These are phyloP conservation scores for Prunella vulgaris DNA, from an alignment of 257 asterid genomes.

Conservation along the genomic window DNA sequence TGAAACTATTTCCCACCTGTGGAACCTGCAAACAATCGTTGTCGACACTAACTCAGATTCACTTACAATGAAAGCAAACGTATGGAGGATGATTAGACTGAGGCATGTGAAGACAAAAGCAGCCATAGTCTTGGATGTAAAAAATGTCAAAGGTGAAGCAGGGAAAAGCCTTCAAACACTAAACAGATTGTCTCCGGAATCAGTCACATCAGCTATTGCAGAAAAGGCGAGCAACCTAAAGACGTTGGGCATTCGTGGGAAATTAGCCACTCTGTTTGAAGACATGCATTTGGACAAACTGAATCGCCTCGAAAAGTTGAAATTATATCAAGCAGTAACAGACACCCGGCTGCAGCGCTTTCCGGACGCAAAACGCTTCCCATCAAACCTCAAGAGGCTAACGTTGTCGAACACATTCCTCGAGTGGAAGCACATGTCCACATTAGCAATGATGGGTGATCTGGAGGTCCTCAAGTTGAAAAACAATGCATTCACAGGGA, in stretches of 20 bases:
- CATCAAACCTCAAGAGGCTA: slow-evolving; percentile 24
- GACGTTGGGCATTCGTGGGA: slow-evolving; percentile 9
- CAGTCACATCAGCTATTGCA: not conserved
- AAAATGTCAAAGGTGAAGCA: not conserved
- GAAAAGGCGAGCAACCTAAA: not conserved
- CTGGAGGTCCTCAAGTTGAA: slow-evolving; percentile 41
- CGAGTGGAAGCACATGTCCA: slow-evolving; percentile 30
- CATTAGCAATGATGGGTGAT: slow-evolving; percentile 16
- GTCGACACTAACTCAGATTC: not conserved
- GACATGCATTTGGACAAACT: not conserved
- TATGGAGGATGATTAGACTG: slow-evolving; percentile 4
- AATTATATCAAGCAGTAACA: slow-evolving; percentile 20
- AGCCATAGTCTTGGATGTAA: not conserved
- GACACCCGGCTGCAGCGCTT: not conserved
- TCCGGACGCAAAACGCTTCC: slow-evolving; percentile 21
- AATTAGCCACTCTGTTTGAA: not conserved
- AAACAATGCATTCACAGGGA: slow-evolving; percentile 31
- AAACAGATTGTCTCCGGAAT: slow-evolving; percentile 8
- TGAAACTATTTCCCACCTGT: not conserved
- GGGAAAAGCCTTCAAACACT: slow-evolving; percentile 9
- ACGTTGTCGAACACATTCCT: slow-evolving; percentile 23
- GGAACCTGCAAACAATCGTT: slow-evolving; percentile 1
- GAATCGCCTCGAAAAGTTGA: slow-evolving; percentile 29
- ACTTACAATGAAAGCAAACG: not conserved
- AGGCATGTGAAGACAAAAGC: slow-evolving; percentile 16